Base-by-base conservation (phyloP, 441 rosid species). In the Populus tomentosa region DNA sequence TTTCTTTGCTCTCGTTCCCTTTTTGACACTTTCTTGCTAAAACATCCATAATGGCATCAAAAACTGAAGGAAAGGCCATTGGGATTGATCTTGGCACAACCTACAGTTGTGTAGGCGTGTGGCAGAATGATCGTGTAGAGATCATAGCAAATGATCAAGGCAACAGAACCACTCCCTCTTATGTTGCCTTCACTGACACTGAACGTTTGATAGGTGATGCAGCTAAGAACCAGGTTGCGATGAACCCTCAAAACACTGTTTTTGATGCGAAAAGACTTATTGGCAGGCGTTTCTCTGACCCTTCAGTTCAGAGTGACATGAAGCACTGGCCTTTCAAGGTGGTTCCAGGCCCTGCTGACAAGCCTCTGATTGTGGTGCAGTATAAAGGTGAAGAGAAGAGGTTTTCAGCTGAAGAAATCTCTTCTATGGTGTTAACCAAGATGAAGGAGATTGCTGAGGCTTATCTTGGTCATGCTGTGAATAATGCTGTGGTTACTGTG, bases 41-140 rank as follows among this genome's bases (percentile, higher is more conserved):
- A 13, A 46, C 56, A 46, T 13, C 16, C 20, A 4, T 8, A 61
- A 56, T 76, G 82, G 80, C 84, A 13, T 1, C 70, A 20, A 70
- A 62, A 26, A 36, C 64, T 1, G 84, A 80, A 66, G 66, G 75
- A 20, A 85, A 77, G 79, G 87, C 87, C 0, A 77, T 87, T 5
- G 90, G 88, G 67, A 83, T 87, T 66, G 90, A 85, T 86, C 79
- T 87, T 5, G 89, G 89, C 79, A 85, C 90, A 13, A 87, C 90
- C 42, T 84, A 87, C 82, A 85, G 87, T 69, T 87, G 90, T 73
- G 87, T 82, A 24, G 87, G 86, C 3, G 88, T 82, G 4, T 87
- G 88, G 88, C 79, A 56, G 71, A 76, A 87, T 71, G 88, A 84
- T 69, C 88, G 87, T 32, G 86, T 87, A 2, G 88, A 87, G 80